These are phyloP conservation scores for Saposhnikovia divaricata DNA, from an alignment of 129 eudicot species.

Conservation along the genomic window DNA sequence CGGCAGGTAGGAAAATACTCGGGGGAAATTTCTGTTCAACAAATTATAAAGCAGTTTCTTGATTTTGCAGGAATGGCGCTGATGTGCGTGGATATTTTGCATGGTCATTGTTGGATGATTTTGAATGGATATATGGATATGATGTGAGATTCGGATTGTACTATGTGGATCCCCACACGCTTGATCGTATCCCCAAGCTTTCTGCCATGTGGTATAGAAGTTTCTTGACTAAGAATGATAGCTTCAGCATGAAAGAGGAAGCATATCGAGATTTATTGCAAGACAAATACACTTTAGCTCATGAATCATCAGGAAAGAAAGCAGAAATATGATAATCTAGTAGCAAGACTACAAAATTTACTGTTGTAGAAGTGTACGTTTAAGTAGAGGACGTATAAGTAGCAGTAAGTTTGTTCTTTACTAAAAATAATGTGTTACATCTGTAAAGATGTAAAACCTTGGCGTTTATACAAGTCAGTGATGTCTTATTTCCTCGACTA, in stretches of 20 bases:
- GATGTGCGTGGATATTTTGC: conserved; percentile 78
- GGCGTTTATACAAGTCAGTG: not conserved
- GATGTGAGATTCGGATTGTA: conserved; percentile 48
- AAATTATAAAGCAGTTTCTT: not conserved
- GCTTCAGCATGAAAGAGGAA: conserved; percentile 1
- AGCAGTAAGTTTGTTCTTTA: not conserved
- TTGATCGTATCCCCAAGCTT: conserved; percentile 50
- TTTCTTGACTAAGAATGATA: conserved; percentile 40
- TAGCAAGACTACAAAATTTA: not conserved
- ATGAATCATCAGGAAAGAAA: conserved; percentile 6
- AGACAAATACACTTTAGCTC: not conserved
- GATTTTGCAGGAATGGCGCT: conserved; percentile 52
- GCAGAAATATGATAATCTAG: conserved; percentile 13
- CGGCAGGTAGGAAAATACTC: not conserved
- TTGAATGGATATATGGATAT: conserved; percentile 60
- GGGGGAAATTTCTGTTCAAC: not conserved
- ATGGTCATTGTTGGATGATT: conserved; percentile 41
- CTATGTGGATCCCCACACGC: conserved; percentile 46
- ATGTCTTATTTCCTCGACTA: not conserved
- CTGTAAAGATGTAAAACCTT: not conserved
- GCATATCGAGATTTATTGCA: not conserved
- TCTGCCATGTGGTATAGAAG: conserved; percentile 67
- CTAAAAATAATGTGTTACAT: not conserved
- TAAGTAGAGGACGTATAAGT: not conserved
- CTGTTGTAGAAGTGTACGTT: not conserved